A percentile compares a stretch with the other conserved stretches of the same genome.
Conservation (phyloP, 495 filamentous ascomycete species). For the Trichocladium antarcticum region DNA sequence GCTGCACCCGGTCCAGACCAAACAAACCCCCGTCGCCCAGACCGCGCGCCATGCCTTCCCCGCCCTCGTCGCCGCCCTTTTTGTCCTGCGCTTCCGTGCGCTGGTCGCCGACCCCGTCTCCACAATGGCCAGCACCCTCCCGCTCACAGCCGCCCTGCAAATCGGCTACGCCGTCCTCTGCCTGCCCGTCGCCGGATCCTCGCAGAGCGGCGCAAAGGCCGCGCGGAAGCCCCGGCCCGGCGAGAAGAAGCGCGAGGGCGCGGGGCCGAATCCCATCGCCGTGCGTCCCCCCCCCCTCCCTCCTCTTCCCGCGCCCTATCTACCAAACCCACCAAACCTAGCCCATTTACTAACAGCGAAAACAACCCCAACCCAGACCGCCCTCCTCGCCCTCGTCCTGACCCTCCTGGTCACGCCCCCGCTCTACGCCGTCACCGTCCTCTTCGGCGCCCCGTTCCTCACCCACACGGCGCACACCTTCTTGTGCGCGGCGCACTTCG, state of each 20-base stretch:
- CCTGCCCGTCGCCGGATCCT: slow-evolving; percentile 52
- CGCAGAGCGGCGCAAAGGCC: not conserved
- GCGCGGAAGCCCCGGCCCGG: slow-evolving; percentile 29
- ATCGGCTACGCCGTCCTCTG: slow-evolving; percentile 57
- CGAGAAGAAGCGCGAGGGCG: slow-evolving; percentile 32
- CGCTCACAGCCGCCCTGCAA: slow-evolving; percentile 54
- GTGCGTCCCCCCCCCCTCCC: slow-evolving; percentile 19
- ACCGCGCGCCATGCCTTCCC: slow-evolving; percentile 31
- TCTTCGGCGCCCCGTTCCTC: slow-evolving; percentile 84
- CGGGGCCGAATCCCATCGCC: slow-evolving; percentile 24
- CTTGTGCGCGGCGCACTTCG: slow-evolving; percentile 69
- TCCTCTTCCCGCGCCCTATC: not conserved
- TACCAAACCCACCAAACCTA: too few species aligned
- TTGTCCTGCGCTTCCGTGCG: slow-evolving; percentile 48
- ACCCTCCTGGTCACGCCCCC: slow-evolving; percentile 45
- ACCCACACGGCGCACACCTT: slow-evolving; percentile 70
- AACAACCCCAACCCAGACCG: slow-evolving; percentile 37
- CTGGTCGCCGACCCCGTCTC: slow-evolving; percentile 62
- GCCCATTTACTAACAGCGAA: too few species aligned
- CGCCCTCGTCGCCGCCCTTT: slow-evolving; percentile 49
- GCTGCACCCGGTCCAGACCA: slow-evolving; percentile 26
- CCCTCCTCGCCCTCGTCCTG: slow-evolving; percentile 52
- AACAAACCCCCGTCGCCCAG: slow-evolving; percentile 25
- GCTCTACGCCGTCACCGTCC: slow-evolving; percentile 55
- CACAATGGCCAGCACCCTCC: slow-evolving; percentile 50